phyloP scores from a whole-genome alignment of 192 early-diverging fungal genomes.

The Obelidium mucronatum region DNA sequence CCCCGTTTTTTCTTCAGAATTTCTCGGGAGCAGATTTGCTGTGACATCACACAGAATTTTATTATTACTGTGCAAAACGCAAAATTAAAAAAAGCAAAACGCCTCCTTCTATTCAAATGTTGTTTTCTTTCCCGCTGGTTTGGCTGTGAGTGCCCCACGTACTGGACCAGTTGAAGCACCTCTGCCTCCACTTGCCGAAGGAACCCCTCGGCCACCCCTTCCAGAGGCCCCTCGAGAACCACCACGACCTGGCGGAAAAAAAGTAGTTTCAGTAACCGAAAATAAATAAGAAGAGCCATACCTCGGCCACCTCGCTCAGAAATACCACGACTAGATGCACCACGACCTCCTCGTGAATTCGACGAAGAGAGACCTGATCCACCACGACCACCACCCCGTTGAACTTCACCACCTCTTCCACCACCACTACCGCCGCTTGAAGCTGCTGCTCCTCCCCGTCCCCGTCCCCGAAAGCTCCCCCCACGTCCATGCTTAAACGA shows the following conservation, averaged over 20 bases:
- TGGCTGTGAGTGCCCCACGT: no score
- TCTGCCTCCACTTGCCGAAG: no score
- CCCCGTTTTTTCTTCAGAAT: no score
- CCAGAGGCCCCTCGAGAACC: not conserved
- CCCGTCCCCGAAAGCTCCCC: slow-evolving; percentile 50
- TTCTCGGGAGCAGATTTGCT: no score
- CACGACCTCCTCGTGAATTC: slow-evolving; percentile 42
- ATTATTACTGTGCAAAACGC: no score
- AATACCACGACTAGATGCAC: slow-evolving; percentile 55
- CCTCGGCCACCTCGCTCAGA: slow-evolving; percentile 33
- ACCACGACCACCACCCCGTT: not conserved
- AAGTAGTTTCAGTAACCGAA: not conserved
- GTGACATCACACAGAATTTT: not conserved
- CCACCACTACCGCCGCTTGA: slow-evolving; percentile 53
- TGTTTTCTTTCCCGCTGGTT: no score
- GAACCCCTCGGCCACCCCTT: not conserved
- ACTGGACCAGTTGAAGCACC: no score
- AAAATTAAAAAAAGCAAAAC: not conserved
- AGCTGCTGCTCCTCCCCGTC: slow-evolving; percentile 41
- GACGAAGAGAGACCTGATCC: no score
- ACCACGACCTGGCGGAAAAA: not conserved
- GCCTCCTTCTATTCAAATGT: not conserved
- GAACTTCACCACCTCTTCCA: slow-evolving; percentile 39
- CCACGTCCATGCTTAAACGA: slow-evolving; percentile 49
- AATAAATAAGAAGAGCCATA: not conserved